These are phyloP conservation scores for Pezicula radicicola DNA, from an alignment of 2,329 filamentous ascomycete species.

Conservation along the genomic window DNA sequence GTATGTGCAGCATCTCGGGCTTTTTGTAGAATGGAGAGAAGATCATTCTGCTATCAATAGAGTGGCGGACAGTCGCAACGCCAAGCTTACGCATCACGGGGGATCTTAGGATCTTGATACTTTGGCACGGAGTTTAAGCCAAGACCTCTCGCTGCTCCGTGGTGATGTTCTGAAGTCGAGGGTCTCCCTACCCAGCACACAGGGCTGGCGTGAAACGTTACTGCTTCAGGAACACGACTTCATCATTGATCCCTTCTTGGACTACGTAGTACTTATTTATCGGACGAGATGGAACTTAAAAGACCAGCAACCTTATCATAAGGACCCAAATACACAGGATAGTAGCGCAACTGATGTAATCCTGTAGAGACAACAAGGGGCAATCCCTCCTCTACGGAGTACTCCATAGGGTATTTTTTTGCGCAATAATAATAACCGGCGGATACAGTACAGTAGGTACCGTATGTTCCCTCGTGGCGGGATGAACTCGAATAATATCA, in stretches of 20 bases:
- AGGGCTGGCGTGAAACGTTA: neutral
- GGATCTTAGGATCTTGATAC: neutral
- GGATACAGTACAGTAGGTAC: too few species aligned
- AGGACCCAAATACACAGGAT: too few species aligned
- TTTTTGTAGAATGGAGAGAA: neutral
- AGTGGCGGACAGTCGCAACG: slow-evolving; percentile 5
- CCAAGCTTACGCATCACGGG: neutral
- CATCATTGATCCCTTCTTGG: neutral
- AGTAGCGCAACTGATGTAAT: too few species aligned
- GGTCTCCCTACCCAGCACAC: neutral
- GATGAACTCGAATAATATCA: too few species aligned
- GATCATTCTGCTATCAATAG: neutral
- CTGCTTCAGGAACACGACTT: neutral
- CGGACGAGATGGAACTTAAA: neutral
- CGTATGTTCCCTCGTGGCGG: too few species aligned
- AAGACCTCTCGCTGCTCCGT: slow-evolving; percentile 3
- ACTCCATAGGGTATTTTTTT: too few species aligned
- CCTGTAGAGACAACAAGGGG: too few species aligned
- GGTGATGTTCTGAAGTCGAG: neutral
- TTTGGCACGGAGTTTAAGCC: slow-evolving; percentile 4
- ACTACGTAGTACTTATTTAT: neutral
- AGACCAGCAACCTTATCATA: neutral
- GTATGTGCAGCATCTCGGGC: neutral
- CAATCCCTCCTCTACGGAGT: too few species aligned
- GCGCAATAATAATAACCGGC: too few species aligned